Conservation (phyloP, 2,329 filamentous ascomycete genomes). For the Apiospora sp. region DNA sequence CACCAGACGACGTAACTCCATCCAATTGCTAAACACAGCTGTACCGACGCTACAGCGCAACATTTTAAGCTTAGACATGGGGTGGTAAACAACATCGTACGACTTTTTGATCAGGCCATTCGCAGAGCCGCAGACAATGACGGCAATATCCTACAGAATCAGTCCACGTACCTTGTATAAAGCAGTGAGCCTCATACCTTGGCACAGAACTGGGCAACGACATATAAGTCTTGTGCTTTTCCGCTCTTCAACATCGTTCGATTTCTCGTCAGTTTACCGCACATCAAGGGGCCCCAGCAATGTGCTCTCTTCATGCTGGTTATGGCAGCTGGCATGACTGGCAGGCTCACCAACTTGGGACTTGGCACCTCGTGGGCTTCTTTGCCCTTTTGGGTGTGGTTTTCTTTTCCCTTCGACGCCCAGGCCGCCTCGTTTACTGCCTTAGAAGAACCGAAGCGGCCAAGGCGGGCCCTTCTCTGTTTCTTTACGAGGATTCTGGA, state of each 20-base stretch:
- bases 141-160: slow-evolving; percentile 14
- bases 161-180: slow-evolving; percentile 23
- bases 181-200: slow-evolving; percentile 25
- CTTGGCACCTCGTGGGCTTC: background rate
- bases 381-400: background rate
- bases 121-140: slow-evolving; percentile 14
- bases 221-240: slow-evolving; percentile 20
- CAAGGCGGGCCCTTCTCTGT: background rate
- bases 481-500: background rate
- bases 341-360: background rate
- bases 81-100: slow-evolving; percentile 28
- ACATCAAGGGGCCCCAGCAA: slow-evolving; percentile 11
- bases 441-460: background rate
- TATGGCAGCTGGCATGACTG: background rate
- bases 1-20: slow-evolving; percentile 21
- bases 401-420: background rate
- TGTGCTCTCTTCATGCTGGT: background rate
- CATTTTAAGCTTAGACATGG: slow-evolving; percentile 27
- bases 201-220: slow-evolving; percentile 13
- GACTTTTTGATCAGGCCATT: slow-evolving; percentile 28
- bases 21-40: background rate
- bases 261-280: slow-evolving; percentile 17
- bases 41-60: slow-evolving; percentile 1
- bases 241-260: slow-evolving; percentile 21
- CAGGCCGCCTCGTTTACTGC: background rate